Conservation (phyloP, 2,329 filamentous ascomycete genomes). For the Aureobasidium zeae region DNA sequence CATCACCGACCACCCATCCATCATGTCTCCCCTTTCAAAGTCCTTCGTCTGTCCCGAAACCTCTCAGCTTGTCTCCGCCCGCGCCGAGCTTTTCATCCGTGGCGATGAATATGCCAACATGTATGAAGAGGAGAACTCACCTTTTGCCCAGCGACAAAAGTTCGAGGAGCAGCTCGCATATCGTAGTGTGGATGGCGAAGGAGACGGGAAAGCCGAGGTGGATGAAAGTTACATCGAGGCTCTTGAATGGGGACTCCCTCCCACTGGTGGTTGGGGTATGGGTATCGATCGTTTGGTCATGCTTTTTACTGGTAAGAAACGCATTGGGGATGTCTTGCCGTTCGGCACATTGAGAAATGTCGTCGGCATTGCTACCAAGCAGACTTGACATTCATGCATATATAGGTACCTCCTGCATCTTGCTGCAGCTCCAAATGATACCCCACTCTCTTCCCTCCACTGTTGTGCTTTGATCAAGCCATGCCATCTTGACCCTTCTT, state of each 20-base stretch:
- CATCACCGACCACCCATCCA: constrained; percentile 81
- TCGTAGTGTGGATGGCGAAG: constrained; percentile 33
- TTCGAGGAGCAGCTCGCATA: constrained; percentile 51
- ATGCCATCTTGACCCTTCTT: too few relatives aligned
- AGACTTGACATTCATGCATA: background rate
- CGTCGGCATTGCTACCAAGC: constrained; percentile 28
- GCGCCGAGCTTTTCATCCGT: constrained; percentile 35
- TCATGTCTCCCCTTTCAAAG: constrained; percentile 85
- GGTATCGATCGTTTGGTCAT: constrained; percentile 87
- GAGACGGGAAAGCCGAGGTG: constrained; percentile 41
- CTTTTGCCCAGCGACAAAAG: constrained; percentile 75
- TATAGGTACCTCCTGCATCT: too few relatives aligned
- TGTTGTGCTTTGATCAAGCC: too few relatives aligned
- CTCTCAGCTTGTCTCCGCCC: constrained; percentile 44
- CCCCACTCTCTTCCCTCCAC: too few relatives aligned
- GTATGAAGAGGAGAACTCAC: constrained; percentile 97
- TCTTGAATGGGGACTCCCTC: constrained; percentile 82
- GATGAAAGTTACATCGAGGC: constrained; percentile 81
- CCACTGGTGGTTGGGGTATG: constrained; percentile 93
- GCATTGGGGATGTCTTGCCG: constrained; percentile 76
- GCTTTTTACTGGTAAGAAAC: constrained; percentile 69
- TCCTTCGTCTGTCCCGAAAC: constrained; percentile 61
- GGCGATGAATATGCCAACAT: constrained; percentile 84
- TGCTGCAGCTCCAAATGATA: constrained; percentile 1
- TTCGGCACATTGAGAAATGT: constrained; percentile 74